Percentiles rank a stretch among this genome's conserved stretches.
Evolutionary conservation across 75 land plant genomes (phyloP).

Genomic region (Chamaecyparis obtusa): DNA sequence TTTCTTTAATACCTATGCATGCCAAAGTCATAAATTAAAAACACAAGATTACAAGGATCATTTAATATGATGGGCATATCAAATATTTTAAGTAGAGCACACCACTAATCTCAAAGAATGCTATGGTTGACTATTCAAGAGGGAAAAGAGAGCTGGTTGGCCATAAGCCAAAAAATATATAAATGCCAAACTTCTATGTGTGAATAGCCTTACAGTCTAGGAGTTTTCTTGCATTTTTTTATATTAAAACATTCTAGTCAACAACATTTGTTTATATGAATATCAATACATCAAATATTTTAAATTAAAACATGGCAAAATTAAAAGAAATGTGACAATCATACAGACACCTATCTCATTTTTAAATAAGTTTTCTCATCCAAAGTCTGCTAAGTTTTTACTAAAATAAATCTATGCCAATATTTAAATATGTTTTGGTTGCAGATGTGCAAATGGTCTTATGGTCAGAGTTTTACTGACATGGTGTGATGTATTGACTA

Average conservation of each 20-base stretch:
- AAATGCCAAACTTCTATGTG: neutral
- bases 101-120: no score
- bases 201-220: neutral
- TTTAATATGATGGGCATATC: no score
- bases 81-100: no score
- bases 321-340: neutral
- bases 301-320: neutral
- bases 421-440: neutral
- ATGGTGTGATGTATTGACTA: conserved; percentile 8
- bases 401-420: neutral
- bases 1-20: no score
- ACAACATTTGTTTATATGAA: neutral
- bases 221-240: neutral
- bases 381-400: neutral
- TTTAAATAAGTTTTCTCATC: neutral
- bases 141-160: neutral
- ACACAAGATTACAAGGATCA: no score
- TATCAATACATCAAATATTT: neutral
- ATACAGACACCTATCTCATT: neutral
- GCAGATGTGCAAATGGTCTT: neutral
- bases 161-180: neutral
- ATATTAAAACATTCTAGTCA: neutral
- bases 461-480: neutral
- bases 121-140: no score
- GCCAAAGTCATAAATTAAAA: no score